These are phyloP conservation scores for Hermanozyma aechmeae DNA, from an alignment of 805 yeast genomes.

Conservation along the genomic window DNA sequence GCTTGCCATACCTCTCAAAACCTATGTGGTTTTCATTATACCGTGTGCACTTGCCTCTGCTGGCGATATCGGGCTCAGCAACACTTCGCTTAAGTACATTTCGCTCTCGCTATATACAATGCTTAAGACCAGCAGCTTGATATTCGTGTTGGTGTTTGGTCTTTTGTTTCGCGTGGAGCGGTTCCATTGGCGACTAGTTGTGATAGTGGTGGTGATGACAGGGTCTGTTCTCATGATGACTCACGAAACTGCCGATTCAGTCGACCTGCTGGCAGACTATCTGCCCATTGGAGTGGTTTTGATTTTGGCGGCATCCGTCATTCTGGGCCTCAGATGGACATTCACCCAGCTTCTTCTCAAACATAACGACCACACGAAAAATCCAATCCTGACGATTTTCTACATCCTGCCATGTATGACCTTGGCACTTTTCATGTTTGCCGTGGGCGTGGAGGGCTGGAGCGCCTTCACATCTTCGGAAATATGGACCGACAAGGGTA, in stretches of 20 bases:
- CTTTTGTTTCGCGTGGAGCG: conserved; percentile 70
- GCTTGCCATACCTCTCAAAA: conserved; percentile 10
- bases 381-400: conserved; percentile 78
- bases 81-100: conserved; percentile 70
- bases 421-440: conserved; percentile 48
- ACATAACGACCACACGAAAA: conserved; percentile 46
- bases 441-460: conserved; percentile 65
- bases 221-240: conserved; percentile 87
- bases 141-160: conserved; percentile 86
- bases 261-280: conserved; percentile 11
- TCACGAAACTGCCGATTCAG: conserved; percentile 6
- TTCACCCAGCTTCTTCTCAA: conserved; percentile 77
- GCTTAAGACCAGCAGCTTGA: conserved; percentile 81
- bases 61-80: conserved; percentile 91
- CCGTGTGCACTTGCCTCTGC: conserved; percentile 87
- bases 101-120: conserved; percentile 83
- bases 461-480: conserved; percentile 38
- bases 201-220: conserved; percentile 73
- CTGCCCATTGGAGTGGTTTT: conserved; percentile 53
- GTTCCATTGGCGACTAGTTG: conserved; percentile 56
- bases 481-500: conserved; percentile 60
- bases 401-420: conserved; percentile 84
- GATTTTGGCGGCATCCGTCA: conserved; percentile 68
- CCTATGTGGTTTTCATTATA: conserved; percentile 45
- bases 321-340: conserved; percentile 93